Percentiles rank a stretch among this genome's conserved stretches.
Conservation (phyloP, 2,329 filamentous ascomycete genomes). For the Fusarium sulawesiense region DNA sequence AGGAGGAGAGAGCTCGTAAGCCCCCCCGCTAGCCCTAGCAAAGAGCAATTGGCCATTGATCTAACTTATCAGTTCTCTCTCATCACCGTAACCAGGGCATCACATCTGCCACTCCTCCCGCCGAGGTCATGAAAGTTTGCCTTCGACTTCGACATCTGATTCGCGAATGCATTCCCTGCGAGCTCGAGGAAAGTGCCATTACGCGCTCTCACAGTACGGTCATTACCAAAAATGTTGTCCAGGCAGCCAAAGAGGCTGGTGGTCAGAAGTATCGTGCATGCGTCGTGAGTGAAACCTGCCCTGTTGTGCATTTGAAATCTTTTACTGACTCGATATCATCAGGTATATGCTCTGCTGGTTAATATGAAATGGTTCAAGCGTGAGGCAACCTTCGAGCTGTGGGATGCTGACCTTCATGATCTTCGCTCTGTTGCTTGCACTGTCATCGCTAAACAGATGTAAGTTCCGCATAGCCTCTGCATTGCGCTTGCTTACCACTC, state of each 20-base stretch:
- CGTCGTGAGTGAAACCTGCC: slow-evolving; percentile 61
- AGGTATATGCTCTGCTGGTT: slow-evolving; percentile 81
- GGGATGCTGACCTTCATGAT: slow-evolving; percentile 88
- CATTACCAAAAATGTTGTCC: slow-evolving; percentile 82
- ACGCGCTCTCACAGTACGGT: slow-evolving; percentile 85
- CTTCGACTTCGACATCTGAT: slow-evolving; percentile 91
- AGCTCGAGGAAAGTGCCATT: slow-evolving; percentile 80
- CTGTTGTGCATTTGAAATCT: not conserved
- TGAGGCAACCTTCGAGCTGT: slow-evolving; percentile 84
- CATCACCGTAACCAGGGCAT: slow-evolving; percentile 67
- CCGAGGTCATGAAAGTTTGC: slow-evolving; percentile 88
- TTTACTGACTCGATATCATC: not conserved
- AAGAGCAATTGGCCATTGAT: slow-evolving; percentile 1
- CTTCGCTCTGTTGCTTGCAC: slow-evolving; percentile 86
- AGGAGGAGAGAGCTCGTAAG: slow-evolving; percentile 60
- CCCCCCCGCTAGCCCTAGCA: slow-evolving; percentile 1
- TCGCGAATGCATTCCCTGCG: slow-evolving; percentile 89
- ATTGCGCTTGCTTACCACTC: not conserved
- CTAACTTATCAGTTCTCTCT: slow-evolving; percentile 68
- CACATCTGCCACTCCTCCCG: slow-evolving; percentile 76
- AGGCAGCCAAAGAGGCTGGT: slow-evolving; percentile 85
- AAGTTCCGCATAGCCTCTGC: slow-evolving; percentile 37
- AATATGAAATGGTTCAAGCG: slow-evolving; percentile 79
- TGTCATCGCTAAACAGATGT: slow-evolving; percentile 86
- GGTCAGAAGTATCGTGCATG: slow-evolving; percentile 79